Conservation (phyloP, 345 rosid species). For the Corymbia maculata region DNA sequence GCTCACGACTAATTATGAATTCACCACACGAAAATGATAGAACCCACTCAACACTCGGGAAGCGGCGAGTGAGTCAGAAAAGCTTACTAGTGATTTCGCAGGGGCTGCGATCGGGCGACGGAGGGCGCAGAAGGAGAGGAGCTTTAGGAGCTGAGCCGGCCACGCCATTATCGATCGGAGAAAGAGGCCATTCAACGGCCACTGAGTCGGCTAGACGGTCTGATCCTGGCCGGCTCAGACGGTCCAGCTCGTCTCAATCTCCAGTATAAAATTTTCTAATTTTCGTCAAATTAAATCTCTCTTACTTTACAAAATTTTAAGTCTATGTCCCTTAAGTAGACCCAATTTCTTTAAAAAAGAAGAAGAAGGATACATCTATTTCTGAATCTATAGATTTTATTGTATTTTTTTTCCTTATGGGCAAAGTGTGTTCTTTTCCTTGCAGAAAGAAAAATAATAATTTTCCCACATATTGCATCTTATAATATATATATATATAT, state of each 20-base stretch:
- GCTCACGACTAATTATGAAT: not conserved
- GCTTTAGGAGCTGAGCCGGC: conserved; percentile 10
- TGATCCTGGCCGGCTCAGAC: conserved; percentile 23
- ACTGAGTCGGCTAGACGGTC: conserved; percentile 23
- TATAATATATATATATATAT: too few species aligned
- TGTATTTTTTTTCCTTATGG: too few species aligned
- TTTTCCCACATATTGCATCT: too few species aligned
- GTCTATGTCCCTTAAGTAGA: too few species aligned
- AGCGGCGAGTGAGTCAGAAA: not conserved
- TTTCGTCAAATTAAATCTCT: too few species aligned
- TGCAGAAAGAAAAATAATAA: too few species aligned
- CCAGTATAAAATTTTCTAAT: too few species aligned
- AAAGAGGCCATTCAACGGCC: conserved; percentile 48
- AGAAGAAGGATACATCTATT: too few species aligned
- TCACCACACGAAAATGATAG: not conserved
- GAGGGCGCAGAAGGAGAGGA: conserved; percentile 43
- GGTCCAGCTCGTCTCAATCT: conserved; percentile 36
- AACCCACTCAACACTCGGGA: not conserved
- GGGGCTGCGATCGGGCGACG: conserved; percentile 32
- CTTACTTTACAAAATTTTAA: too few species aligned
- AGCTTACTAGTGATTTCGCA: conserved; percentile 69
- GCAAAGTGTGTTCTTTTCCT: too few species aligned
- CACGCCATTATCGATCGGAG: conserved; percentile 9
- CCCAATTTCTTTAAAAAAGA: too few species aligned
- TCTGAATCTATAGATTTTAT: too few species aligned